Base-by-base conservation (phyloP, 768 basidiomycete species). In the Tricholoma hemisulphureum region DNA sequence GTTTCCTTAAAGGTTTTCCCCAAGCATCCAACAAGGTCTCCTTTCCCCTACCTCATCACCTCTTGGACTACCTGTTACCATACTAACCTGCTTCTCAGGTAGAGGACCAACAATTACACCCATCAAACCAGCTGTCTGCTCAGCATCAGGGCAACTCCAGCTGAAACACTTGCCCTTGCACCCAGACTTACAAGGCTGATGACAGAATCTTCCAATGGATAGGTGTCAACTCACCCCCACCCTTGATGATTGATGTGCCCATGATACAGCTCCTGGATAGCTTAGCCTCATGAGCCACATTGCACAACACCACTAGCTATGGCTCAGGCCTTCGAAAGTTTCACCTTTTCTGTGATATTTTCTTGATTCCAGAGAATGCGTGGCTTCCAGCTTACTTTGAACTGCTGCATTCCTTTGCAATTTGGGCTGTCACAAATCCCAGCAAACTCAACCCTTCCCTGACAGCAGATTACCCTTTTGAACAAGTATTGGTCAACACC, bases 191-290 rank as follows among this genome's bases (percentile, higher is more conserved):
- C 49, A 34, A 23, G 5, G 68, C 70, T 6, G 51, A 52, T 3
- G 59, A 71, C 45, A 58, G 67, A 9, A 63, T 71, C 28, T 66
- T 70, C 56, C n/a, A n/a, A 6, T 78, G 75, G 76, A 63, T 50
- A 28, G 77, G 76, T 0, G 62, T 75, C 0, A 69, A 72, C 53
- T 50, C 54, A 0, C 66, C 75, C 0, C 71, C 70, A 3, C 53
- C 61, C 0, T 51, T 60, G 14, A 37, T 26, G 6, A 54, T 41
- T 21, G 53, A 43, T 26, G 20, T 35, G 21, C 53, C 53, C 18
- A 29, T 54, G n/a, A 35, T 54, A 54, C 9, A 54, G 23, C 6
- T 39, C 29, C 32, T 53, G 6, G 52, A 26, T 16, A 18, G 18
- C 18, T 21, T 34, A n/a, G 52, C 53, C 14, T 20, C 20, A 4